These are phyloP conservation scores for Clitopilus hobsonii DNA, from an alignment of 768 basidiomycete species.

Conservation along the genomic window DNA sequence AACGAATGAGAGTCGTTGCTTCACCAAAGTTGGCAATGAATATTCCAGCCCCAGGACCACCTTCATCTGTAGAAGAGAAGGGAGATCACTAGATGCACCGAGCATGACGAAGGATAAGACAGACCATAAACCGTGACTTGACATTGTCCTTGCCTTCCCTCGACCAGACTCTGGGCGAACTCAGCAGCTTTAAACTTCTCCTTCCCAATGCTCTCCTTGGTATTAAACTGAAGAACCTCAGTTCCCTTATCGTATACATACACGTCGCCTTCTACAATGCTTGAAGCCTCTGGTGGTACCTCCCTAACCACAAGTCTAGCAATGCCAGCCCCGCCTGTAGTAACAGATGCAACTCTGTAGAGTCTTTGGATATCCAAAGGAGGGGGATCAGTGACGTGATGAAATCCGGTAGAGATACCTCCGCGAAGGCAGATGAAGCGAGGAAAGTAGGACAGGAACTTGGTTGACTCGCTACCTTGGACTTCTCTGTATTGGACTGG, in stretches of 20 bases:
- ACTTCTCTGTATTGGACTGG: constrained; percentile 62
- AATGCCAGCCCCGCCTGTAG: constrained; percentile 17
- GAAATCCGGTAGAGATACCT: constrained; percentile 47
- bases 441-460: constrained; percentile 47
- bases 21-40: constrained; percentile 49
- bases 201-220: constrained; percentile 46
- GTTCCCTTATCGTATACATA: constrained; percentile 57
- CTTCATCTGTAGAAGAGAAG: constrained; percentile 40
- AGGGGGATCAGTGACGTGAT: constrained; percentile 41
- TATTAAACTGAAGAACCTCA: constrained; percentile 52
- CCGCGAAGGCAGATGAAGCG: constrained; percentile 41
- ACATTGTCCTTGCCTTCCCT: constrained; percentile 34
- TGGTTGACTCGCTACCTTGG: constrained; percentile 50
- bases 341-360: constrained; percentile 39
- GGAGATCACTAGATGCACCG: neutral
- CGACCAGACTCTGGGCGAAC: constrained; percentile 44
- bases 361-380: constrained; percentile 41
- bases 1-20: constrained; percentile 9
- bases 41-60: constrained; percentile 34
- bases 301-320: constrained; percentile 42
- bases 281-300: constrained; percentile 37
- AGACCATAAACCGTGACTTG: constrained; percentile 47
- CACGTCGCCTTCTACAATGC: constrained; percentile 49
- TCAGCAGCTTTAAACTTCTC: constrained; percentile 61
- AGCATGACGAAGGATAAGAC: constrained; percentile 8